Conservation (phyloP, 1,284 basidiomycete species). For the Trichosporon sp. region DNA sequence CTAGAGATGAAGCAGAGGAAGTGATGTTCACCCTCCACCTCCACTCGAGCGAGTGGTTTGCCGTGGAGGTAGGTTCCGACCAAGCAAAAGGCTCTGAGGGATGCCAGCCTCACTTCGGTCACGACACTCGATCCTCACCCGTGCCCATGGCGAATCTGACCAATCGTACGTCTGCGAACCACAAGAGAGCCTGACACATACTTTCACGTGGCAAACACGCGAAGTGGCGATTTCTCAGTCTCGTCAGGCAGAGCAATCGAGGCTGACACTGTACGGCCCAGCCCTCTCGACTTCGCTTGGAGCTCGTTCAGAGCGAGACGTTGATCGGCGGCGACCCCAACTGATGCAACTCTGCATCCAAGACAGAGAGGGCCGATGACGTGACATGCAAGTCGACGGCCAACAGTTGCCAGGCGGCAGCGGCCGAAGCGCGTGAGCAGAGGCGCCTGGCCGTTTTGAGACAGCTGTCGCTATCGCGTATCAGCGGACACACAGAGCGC, state of each 20-base stretch:
- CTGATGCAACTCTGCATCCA: too few relatives aligned
- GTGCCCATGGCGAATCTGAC: not conserved
- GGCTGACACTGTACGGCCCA: too few relatives aligned
- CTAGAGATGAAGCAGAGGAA: not conserved
- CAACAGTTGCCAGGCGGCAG: too few relatives aligned
- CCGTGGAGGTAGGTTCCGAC: conserved; percentile 6
- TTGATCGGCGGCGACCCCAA: not conserved
- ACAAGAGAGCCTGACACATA: not conserved
- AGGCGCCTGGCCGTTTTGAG: too few relatives aligned
- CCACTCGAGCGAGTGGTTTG: conserved; percentile 1
- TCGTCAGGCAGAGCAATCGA: not conserved
- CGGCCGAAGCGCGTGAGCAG: too few relatives aligned
- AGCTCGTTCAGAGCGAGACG: too few relatives aligned
- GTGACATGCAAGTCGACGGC: too few relatives aligned
- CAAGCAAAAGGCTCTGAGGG: not conserved
- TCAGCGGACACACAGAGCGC: too few relatives aligned
- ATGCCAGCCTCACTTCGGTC: not conserved
- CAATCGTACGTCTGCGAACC: not conserved
- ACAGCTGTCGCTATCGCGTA: not conserved
- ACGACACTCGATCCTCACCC: not conserved
- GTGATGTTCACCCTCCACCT: conserved; percentile 7
- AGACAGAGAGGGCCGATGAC: too few relatives aligned
- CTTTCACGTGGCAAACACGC: not conserved
- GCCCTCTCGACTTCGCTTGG: too few relatives aligned
- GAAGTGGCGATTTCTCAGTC: not conserved